A percentile compares a stretch with the other conserved stretches of the same genome.
Evolutionary conservation across 257 asterid genomes (phyloP).

Genomic region (Salvia splendens): DNA sequence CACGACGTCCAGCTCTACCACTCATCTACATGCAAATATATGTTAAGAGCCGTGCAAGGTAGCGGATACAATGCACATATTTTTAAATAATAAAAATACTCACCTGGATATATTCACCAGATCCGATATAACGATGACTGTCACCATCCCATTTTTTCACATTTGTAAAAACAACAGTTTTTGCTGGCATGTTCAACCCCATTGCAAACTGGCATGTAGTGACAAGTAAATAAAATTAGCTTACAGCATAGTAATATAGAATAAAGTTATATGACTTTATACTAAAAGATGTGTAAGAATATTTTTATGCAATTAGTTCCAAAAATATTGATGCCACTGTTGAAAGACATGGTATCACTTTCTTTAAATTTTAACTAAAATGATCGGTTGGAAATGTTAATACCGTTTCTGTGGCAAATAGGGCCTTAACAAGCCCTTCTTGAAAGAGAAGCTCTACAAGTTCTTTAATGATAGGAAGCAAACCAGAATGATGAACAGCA

Average conservation of each 20-base stretch:
- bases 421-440: slow-evolving; percentile 98
- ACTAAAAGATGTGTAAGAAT: not conserved
- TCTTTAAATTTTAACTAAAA: slow-evolving; percentile 1
- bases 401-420: slow-evolving; percentile 99
- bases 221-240: slow-evolving; percentile 20
- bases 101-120: slow-evolving; percentile 99
- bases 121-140: slow-evolving; percentile 92
- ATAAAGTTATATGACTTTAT: not conserved
- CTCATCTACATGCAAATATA: slow-evolving; percentile 74
- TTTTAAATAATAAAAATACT: slow-evolving; percentile 29
- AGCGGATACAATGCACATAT: slow-evolving; percentile 17
- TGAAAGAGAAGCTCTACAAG: slow-evolving; percentile 97
- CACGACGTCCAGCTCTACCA: slow-evolving; percentile 99
- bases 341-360: slow-evolving; percentile 10
- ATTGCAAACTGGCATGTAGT: slow-evolving; percentile 69
- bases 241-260: not conserved
- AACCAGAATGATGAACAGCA: slow-evolving; percentile 99
- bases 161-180: slow-evolving; percentile 93
- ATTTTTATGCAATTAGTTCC: not conserved
- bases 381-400: slow-evolving; percentile 18
- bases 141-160: slow-evolving; percentile 98
- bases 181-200: slow-evolving; percentile 99
- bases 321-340: slow-evolving; percentile 11
- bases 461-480: slow-evolving; percentile 95
- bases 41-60: slow-evolving; percentile 28